A percentile compares a stretch with the other conserved stretches of the same genome.
These are phyloP conservation scores for Coprinopsis marcescibilis DNA, from an alignment of 768 basidiomycete species.

Conservation along the genomic window DNA sequence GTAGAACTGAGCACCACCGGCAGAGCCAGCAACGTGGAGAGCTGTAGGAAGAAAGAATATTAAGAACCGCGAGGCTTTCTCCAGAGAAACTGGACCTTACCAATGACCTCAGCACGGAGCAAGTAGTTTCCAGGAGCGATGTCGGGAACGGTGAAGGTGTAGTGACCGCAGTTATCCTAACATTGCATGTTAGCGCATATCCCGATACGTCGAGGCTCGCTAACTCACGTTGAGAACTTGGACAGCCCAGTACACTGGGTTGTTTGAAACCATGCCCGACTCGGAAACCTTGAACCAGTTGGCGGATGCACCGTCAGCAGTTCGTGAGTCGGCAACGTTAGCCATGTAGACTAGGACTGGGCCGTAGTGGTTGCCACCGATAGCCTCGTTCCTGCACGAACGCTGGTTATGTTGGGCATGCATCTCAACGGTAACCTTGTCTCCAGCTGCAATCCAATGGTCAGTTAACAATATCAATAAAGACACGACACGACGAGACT, in stretches of 20 bases:
- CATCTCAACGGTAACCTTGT: slow-evolving; percentile 47
- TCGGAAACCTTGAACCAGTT: slow-evolving; percentile 50
- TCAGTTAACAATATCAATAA: not conserved
- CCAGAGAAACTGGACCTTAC: not conserved
- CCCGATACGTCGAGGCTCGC: slow-evolving; percentile 11
- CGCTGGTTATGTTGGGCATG: slow-evolving; percentile 45
- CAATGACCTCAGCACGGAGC: slow-evolving; percentile 33
- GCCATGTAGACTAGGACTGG: slow-evolving; percentile 47
- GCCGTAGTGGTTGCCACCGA: slow-evolving; percentile 47
- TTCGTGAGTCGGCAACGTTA: slow-evolving; percentile 37
- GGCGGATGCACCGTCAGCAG: slow-evolving; percentile 35
- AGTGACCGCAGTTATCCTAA: slow-evolving; percentile 48
- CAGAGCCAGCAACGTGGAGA: slow-evolving; percentile 36
- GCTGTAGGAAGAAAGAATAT: slow-evolving; percentile 28
- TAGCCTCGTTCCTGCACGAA: slow-evolving; percentile 40
- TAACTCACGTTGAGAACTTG: slow-evolving; percentile 27
- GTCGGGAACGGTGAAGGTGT: slow-evolving; percentile 41
- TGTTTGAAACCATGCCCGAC: slow-evolving; percentile 42
- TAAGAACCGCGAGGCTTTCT: not conserved
- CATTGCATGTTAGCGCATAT: slow-evolving; percentile 25
- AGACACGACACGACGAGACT: slow-evolving; percentile 7
- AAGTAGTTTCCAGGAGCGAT: slow-evolving; percentile 41
- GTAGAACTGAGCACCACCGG: slow-evolving; percentile 39
- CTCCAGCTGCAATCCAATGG: slow-evolving; percentile 32
- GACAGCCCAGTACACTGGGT: slow-evolving; percentile 41